Evolutionary conservation across 768 basidiomycete species (phyloP).

Genomic region (Vararia minispora): DNA sequence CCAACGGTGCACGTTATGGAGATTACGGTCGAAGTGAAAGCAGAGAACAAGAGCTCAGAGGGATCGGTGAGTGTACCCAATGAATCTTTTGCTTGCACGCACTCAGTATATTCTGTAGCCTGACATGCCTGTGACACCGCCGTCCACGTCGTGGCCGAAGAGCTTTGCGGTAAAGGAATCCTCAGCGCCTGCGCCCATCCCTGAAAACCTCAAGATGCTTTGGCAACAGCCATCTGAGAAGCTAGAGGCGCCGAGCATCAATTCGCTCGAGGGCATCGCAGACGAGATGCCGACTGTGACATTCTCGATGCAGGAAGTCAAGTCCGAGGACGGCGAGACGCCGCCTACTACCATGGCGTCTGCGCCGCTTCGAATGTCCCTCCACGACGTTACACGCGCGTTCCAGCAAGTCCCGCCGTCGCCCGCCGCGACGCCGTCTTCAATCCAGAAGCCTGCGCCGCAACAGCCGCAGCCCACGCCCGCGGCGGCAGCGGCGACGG

Average conservation of each 20-base stretch:
- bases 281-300: conserved; percentile 75
- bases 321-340: conserved; percentile 77
- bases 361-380: conserved; percentile 60
- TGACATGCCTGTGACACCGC: conserved; percentile 35
- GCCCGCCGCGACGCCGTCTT: conserved; percentile 33
- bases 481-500: background rate
- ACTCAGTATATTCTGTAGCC: conserved; percentile 20
- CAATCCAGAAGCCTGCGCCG: conserved; percentile 34
- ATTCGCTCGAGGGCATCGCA: conserved; percentile 75
- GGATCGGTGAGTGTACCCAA: conserved; percentile 34
- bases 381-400: conserved; percentile 74
- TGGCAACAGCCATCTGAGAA: conserved; percentile 76
- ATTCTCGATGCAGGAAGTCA: conserved; percentile 75
- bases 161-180: conserved; percentile 56
- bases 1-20: no score
- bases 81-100: conserved; percentile 2
- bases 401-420: conserved; percentile 79
- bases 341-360: conserved; percentile 54
- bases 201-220: conserved; percentile 76
- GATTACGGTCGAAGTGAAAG: conserved; percentile 19
- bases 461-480: conserved; percentile 26
- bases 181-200: conserved; percentile 58
- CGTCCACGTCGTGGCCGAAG: conserved; percentile 43
- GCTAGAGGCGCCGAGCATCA: conserved; percentile 52
- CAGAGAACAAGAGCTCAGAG: conserved; percentile 42